Conservation (phyloP, 805 yeast genomes). For the Kuraishia piskuri region DNA sequence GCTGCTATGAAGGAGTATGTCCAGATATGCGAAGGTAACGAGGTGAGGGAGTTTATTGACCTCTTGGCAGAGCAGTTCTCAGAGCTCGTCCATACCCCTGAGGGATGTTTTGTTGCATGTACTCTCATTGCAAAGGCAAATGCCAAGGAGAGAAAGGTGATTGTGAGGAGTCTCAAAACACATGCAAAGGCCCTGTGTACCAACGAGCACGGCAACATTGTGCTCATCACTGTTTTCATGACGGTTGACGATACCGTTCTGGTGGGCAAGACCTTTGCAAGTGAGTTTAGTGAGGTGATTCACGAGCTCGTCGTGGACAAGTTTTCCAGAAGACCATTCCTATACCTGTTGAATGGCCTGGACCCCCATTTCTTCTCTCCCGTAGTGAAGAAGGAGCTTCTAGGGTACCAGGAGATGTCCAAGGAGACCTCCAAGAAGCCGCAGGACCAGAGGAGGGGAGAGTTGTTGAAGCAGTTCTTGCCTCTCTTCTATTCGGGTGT, state of each 20-base stretch:
- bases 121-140: slow-evolving; percentile 70
- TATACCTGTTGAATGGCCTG: slow-evolving; percentile 71
- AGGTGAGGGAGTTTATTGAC: slow-evolving; percentile 75
- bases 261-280: slow-evolving; percentile 61
- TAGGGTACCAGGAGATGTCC: slow-evolving; percentile 52
- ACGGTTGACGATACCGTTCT: slow-evolving; percentile 92
- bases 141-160: slow-evolving; percentile 85
- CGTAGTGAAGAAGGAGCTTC: slow-evolving; percentile 46
- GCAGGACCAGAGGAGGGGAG: slow-evolving; percentile 63
- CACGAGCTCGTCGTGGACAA: slow-evolving; percentile 56
- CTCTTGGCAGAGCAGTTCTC: slow-evolving; percentile 82
- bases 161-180: slow-evolving; percentile 62
- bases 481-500: slow-evolving; percentile 57
- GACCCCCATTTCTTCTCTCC: slow-evolving; percentile 82
- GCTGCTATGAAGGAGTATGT: slow-evolving; percentile 92
- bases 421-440: slow-evolving; percentile 79
- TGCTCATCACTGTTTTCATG: slow-evolving; percentile 68
- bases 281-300: slow-evolving; percentile 45
- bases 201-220: slow-evolving; percentile 82
- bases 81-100: slow-evolving; percentile 90
- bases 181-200: slow-evolving; percentile 71
- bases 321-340: slow-evolving; percentile 80
- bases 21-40: slow-evolving; percentile 59
- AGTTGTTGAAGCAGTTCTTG: slow-evolving; percentile 54
- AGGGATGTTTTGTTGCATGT: slow-evolving; percentile 89